A percentile compares a stretch with the other conserved stretches of the same genome.
These are phyloP conservation scores for Termitomyces sp. DNA, from an alignment of 768 basidiomycete genomes.

Conservation along the genomic window DNA sequence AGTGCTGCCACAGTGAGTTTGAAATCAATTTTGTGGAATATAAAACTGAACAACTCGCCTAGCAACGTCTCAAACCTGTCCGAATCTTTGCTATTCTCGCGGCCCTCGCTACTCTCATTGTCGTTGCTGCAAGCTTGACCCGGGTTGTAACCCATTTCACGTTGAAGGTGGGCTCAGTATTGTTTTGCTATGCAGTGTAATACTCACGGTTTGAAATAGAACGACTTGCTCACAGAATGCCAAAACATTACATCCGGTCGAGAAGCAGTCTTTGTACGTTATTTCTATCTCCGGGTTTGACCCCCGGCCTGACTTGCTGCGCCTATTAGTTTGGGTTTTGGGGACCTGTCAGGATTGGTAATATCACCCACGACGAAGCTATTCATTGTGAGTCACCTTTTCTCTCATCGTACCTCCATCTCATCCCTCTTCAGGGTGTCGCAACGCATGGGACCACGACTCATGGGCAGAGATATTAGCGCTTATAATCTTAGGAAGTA, in stretches of 20 bases:
- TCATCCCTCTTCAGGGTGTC: constrained; percentile 51
- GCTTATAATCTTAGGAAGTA: constrained; percentile 58
- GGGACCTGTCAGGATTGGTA: constrained; percentile 36
- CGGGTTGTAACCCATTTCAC: constrained; percentile 63
- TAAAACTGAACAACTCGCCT: not conserved
- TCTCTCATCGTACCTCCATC: not conserved
- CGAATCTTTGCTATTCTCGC: constrained; percentile 56
- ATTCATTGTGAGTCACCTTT: constrained; percentile 36
- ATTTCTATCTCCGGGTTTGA: not conserved
- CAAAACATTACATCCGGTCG: constrained; percentile 30
- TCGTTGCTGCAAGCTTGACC: constrained; percentile 50
- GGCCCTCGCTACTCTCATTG: constrained; percentile 40
- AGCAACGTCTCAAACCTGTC: constrained; percentile 56
- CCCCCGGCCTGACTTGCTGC: not conserved
- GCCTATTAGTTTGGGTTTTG: constrained; percentile 57
- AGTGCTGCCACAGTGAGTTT: constrained; percentile 48
- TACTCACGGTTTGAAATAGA: constrained; percentile 29
- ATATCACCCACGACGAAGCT: constrained; percentile 37
- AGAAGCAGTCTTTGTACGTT: constrained; percentile 34
- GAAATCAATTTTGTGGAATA: no score
- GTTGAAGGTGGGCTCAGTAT: constrained; percentile 46
- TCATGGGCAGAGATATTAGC: constrained; percentile 69
- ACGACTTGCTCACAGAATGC: constrained; percentile 58
- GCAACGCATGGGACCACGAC: constrained; percentile 51
- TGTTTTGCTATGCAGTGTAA: not conserved